Percentiles rank a stretch among this genome's conserved stretches.
These are phyloP conservation scores for Pseudoscleropodium purum DNA, from an alignment of 225 moss, liverwort and hornwort genomes.

Conservation along the genomic window DNA sequence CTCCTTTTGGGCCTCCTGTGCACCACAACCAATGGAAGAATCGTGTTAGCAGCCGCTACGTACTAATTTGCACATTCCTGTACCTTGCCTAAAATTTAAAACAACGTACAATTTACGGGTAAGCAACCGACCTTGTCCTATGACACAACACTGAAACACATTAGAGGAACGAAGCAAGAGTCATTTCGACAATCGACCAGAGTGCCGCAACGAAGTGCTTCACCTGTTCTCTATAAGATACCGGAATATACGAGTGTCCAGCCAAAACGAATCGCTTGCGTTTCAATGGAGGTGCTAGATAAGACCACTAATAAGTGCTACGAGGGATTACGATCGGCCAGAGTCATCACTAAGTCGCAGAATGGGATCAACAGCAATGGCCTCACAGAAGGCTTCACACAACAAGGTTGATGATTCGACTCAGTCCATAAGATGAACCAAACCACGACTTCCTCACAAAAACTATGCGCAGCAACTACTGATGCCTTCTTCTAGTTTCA, in stretches of 20 bases:
- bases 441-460: not conserved
- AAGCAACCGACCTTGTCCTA: not conserved
- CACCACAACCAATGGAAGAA: conserved; percentile 4
- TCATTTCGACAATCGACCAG: not conserved
- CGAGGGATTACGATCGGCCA: not conserved
- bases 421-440: not conserved
- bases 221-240: not conserved
- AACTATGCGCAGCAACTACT: not conserved
- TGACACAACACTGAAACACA: not conserved
- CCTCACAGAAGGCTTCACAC: not conserved
- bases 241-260: not conserved
- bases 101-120: not conserved
- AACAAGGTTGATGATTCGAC: not conserved
- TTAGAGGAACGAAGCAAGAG: not conserved
- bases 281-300: not conserved
- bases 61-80: not conserved
- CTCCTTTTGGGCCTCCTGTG: conserved; percentile 87
- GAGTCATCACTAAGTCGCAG: not conserved
- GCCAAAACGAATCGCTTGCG: not conserved
- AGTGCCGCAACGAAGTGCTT: not conserved
- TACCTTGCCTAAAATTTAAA: not conserved
- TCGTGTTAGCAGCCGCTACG: not conserved
- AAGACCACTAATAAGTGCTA: not conserved
- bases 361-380: conserved; percentile 1
- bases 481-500: not conserved